A percentile compares a stretch with the other conserved stretches of the same genome.
These are phyloP conservation scores for Choanephora cucurbitarum DNA, from an alignment of 371 early-diverging fungal genomes.

Conservation along the genomic window DNA sequence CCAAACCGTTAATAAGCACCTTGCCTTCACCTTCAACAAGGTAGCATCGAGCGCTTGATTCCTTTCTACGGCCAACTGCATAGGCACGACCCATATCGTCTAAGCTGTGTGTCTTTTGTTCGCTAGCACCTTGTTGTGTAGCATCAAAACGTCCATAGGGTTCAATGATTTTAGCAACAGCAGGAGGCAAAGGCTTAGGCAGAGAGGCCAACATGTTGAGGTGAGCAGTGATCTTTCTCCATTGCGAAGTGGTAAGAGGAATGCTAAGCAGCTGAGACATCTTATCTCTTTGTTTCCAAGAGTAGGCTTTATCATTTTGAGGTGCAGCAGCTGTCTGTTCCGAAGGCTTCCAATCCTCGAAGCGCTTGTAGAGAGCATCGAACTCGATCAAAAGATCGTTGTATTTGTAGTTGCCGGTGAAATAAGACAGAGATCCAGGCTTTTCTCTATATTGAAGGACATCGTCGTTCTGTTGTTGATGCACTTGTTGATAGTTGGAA, in stretches of 20 bases:
- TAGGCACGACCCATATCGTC: slow-evolving; percentile 82
- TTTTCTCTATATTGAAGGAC: slow-evolving; percentile 47
- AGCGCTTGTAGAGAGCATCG: slow-evolving; percentile 62
- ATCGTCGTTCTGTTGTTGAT: slow-evolving; percentile 24
- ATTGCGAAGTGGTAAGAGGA: slow-evolving; percentile 66
- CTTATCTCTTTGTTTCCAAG: slow-evolving; percentile 60
- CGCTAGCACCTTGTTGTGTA: slow-evolving; percentile 19
- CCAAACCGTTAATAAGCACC: slow-evolving; percentile 83
- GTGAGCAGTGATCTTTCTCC: slow-evolving; percentile 59
- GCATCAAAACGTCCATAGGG: slow-evolving; percentile 44
- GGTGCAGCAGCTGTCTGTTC: neutral
- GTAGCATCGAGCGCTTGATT: slow-evolving; percentile 79
- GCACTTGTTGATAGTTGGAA: slow-evolving; percentile 1
- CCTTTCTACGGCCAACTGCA: slow-evolving; percentile 86
- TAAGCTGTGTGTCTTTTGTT: slow-evolving; percentile 44
- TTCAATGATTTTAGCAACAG: slow-evolving; percentile 46
- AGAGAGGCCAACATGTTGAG: slow-evolving; percentile 57
- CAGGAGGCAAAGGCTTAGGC: slow-evolving; percentile 49
- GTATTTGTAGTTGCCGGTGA: slow-evolving; percentile 86
- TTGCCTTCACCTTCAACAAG: slow-evolving; percentile 80
- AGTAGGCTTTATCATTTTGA: slow-evolving; percentile 28
- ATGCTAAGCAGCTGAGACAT: slow-evolving; percentile 58
- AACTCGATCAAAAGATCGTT: slow-evolving; percentile 74
- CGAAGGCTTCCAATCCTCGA: slow-evolving; percentile 34
- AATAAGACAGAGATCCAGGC: slow-evolving; percentile 80